Conservation (phyloP, 495 filamentous ascomycete species). For the Aspergillus kassunensis region DNA sequence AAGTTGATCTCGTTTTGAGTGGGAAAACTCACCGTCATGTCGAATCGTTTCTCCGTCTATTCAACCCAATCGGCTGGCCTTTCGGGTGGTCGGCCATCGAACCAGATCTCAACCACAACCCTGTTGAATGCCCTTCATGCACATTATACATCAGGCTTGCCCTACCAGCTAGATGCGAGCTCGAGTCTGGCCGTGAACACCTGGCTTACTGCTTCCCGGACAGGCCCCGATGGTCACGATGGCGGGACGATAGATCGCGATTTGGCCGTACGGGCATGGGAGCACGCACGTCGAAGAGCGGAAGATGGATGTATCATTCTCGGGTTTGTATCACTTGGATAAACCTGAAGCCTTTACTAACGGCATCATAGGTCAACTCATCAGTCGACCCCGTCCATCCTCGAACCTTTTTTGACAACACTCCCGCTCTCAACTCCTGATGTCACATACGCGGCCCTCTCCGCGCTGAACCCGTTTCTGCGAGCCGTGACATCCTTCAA, state of each 20-base stretch:
- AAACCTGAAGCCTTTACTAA: neutral
- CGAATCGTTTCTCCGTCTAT: constrained; percentile 83
- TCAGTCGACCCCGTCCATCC: constrained; percentile 77
- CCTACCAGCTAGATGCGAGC: constrained; percentile 83
- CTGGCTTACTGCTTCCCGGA: constrained; percentile 74
- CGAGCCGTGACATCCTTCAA: constrained; percentile 85
- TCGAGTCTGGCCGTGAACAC: constrained; percentile 94
- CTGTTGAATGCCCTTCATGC: constrained; percentile 89
- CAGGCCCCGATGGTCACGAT: constrained; percentile 57
- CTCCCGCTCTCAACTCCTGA: constrained; percentile 75
- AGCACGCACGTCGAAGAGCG: constrained; percentile 90
- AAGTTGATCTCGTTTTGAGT: neutral
- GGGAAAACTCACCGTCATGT: constrained; percentile 41
- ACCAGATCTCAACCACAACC: constrained; percentile 87
- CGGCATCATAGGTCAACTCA: constrained; percentile 66
- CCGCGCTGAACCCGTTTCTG: constrained; percentile 78
- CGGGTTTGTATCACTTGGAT: constrained; percentile 52
- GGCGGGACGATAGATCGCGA: constrained; percentile 79
- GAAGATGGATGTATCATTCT: constrained; percentile 94
- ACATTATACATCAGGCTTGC: constrained; percentile 73
- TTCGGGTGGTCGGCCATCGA: constrained; percentile 52
- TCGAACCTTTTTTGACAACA: constrained; percentile 75
- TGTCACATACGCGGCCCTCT: constrained; percentile 68
- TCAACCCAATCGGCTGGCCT: constrained; percentile 67
- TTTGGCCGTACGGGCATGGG: constrained; percentile 82